phyloP scores from a whole-genome alignment of 176 grass and related monocot genomes.

The Eremochloa ophiuroides region DNA sequence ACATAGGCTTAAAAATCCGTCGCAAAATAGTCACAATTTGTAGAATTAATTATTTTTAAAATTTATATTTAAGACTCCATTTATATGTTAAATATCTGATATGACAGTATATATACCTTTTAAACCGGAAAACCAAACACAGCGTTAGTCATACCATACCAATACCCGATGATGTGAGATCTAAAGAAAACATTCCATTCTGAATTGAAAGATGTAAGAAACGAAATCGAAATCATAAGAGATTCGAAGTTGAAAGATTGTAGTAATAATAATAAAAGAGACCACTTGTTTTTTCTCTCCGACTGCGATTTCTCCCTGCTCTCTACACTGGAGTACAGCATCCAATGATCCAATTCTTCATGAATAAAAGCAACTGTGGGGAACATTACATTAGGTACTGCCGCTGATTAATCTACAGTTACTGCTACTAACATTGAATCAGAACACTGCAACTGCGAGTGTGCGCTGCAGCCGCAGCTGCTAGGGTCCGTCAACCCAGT shows the following conservation, averaged over 20 bases:
- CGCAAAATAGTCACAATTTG: too few species aligned
- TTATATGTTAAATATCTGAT: too few species aligned
- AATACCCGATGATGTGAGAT: conserved; percentile 17
- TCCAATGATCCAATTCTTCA: neutral
- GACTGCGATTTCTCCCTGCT: neutral
- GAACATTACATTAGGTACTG: neutral
- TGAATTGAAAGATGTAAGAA: neutral
- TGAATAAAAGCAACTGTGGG: neutral
- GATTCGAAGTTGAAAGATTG: neutral
- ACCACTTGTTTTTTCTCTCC: neutral
- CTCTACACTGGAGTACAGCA: neutral
- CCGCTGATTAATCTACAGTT: neutral
- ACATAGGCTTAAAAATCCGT: too few species aligned
- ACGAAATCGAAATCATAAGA: neutral
- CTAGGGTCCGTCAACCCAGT: neutral
- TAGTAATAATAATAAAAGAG: neutral
- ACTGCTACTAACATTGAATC: neutral
- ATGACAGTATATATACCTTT: too few species aligned
- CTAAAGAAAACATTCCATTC: conserved; percentile 18
- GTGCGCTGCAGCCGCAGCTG: neutral
- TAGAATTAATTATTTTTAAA: too few species aligned
- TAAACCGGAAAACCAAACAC: too few species aligned
- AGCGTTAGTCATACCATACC: neutral
- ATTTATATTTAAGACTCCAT: too few species aligned
- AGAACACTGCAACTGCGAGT: neutral